Evolutionary conservation across 148 eudicot genomes (phyloP).

Genomic region (Chenopodium quinoa): DNA sequence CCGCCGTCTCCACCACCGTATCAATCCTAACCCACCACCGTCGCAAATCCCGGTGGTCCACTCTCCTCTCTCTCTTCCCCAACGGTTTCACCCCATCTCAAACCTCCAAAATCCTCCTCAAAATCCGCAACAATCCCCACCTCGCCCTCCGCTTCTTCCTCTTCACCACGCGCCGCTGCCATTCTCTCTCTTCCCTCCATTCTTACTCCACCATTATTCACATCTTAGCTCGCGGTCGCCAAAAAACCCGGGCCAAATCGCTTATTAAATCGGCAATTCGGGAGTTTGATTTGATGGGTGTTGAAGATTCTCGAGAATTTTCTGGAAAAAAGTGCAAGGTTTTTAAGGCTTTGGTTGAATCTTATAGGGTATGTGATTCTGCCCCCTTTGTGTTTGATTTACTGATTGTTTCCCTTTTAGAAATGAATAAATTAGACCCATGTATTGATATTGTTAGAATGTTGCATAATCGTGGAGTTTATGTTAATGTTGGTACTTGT

Average conservation of each 20-base stretch:
- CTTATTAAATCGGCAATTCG: slow-evolving; percentile 50
- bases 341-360: slow-evolving; percentile 41
- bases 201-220: slow-evolving; percentile 72
- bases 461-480: slow-evolving; percentile 34
- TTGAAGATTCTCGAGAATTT: neutral
- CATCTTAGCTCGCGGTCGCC: slow-evolving; percentile 61
- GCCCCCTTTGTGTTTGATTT: slow-evolving; percentile 83
- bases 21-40: slow-evolving; percentile 60
- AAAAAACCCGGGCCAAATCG: slow-evolving; percentile 36
- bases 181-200: slow-evolving; percentile 39
- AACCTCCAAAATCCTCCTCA: slow-evolving; percentile 53
- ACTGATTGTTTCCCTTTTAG: slow-evolving; percentile 48
- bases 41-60: slow-evolving; percentile 66
- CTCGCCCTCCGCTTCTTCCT: slow-evolving; percentile 64
- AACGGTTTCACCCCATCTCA: slow-evolving; percentile 51
- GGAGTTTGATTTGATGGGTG: neutral
- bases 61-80: slow-evolving; percentile 51
- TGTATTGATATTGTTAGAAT: slow-evolving; percentile 45
- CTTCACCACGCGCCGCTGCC: slow-evolving; percentile 40
- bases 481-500: slow-evolving; percentile 35
- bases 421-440: slow-evolving; percentile 38
- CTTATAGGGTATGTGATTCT: slow-evolving; percentile 61
- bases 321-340: slow-evolving; percentile 21
- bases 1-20: slow-evolving; percentile 44
- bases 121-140: slow-evolving; percentile 54